A percentile compares a stretch with the other conserved stretches of the same genome.
phyloP scores from a whole-genome alignment of 805 yeast species.

The Priceomyces haplophilus region DNA sequence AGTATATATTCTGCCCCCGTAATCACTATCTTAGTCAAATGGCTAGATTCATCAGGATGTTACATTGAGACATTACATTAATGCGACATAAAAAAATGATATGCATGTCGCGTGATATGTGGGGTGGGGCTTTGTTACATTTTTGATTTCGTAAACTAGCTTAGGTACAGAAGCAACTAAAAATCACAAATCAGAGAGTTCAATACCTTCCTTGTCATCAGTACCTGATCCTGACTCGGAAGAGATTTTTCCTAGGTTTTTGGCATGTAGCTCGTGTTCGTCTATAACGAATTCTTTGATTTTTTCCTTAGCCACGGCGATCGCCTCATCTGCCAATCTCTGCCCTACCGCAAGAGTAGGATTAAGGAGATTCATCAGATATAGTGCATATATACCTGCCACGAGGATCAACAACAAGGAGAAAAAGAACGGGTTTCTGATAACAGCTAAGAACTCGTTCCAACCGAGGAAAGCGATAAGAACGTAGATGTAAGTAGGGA shows the following conservation, averaged over 20 bases:
- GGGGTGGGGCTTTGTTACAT: background rate
- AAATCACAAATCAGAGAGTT: background rate
- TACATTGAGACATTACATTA: background rate
- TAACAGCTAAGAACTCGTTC: slow-evolving; percentile 89
- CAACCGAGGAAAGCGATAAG: slow-evolving; percentile 80
- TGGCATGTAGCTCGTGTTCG: slow-evolving; percentile 33
- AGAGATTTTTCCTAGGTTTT: slow-evolving; percentile 2
- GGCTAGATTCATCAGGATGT: background rate
- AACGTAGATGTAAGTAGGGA: slow-evolving; percentile 80
- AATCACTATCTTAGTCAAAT: background rate
- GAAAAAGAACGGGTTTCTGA: slow-evolving; percentile 83
- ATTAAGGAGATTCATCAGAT: slow-evolving; percentile 68
- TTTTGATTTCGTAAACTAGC: no score
- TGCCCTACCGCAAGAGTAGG: slow-evolving; percentile 65
- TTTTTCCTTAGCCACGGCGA: slow-evolving; percentile 56
- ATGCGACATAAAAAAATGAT: background rate
- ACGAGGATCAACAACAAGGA: slow-evolving; percentile 54
- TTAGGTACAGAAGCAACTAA: no score
- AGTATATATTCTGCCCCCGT: background rate
- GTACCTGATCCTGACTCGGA: background rate
- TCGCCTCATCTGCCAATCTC: slow-evolving; percentile 55
- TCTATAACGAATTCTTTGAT: slow-evolving; percentile 58
- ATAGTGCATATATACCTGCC: slow-evolving; percentile 65
- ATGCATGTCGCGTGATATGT: background rate
- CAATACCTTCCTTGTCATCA: background rate